Base-by-base conservation (phyloP, 352 stramenopile species). In the Globisporangium okanoganense region DNA sequence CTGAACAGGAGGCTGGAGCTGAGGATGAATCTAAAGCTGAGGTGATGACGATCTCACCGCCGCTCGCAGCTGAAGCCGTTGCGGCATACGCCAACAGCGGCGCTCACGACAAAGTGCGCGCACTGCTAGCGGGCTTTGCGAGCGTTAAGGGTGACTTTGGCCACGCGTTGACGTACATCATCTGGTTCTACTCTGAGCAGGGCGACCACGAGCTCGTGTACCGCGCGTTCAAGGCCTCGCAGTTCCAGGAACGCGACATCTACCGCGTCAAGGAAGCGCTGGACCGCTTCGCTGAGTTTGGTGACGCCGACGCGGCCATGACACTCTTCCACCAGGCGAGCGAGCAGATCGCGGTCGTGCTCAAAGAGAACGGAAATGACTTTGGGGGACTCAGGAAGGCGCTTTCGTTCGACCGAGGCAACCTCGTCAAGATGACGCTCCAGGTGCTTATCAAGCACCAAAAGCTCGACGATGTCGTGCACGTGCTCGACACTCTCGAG, bases 71-170 rank as follows among this genome's bases (percentile, higher is more conserved):
- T 47, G 69, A 79, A 25, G 70, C 65, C 8, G 57, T 85, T 9
- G 51, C 66, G 5, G 67, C 72, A 10, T 89, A 79, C 49, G 64
- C 76, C 0, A 62, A 61, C 9, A 82, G 67, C 20, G 67, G 66
- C 25, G 70, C 87, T 16, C 60, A 76, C 22, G 51, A 76, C 47
- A 88, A 89, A 65, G 65, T 90, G 8, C 56, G 66, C 9, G 70
- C 59, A 6, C 63, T 92, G 24, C 20, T 92, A 22, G 63, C 64
- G 6, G 75, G 73, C 5, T 87, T 90, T 44, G 44, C 40, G 12
- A 47, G 58, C 24, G 60, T 75, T 8, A 66, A 76, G n/a, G 64
- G 64, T 8, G 47, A 75, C 8, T 69, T 77, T 38, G 62, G 58
- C 9, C 63, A 67, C 35, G 79, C 74, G 9, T 56, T 88, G 9